Evolutionary conservation across 2,329 filamentous ascomycete genomes (phyloP).

Genomic region (Clonostachys solani): DNA sequence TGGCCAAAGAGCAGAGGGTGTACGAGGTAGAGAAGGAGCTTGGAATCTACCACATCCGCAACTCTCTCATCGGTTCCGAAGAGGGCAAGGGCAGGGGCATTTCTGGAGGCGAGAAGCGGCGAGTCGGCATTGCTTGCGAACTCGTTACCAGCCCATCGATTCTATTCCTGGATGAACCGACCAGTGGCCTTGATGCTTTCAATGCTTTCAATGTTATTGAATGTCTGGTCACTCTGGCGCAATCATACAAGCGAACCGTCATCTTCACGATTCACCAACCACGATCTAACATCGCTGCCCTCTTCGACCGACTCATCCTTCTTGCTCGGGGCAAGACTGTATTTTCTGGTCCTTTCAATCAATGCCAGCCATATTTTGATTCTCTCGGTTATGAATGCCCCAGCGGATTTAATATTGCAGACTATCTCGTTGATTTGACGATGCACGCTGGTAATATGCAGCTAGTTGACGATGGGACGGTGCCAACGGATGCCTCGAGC

Average conservation of each 20-base stretch:
- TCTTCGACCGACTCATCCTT: constrained; percentile 92
- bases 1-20: constrained; percentile 86
- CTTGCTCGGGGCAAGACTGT: constrained; percentile 86
- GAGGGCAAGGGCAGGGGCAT: constrained; percentile 93
- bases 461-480: constrained; percentile 48
- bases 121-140: constrained; percentile 96
- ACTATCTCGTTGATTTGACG: constrained; percentile 94
- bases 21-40: constrained; percentile 94
- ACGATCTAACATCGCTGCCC: constrained; percentile 93
- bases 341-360: constrained; percentile 85
- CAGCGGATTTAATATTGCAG: constrained; percentile 96
- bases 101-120: constrained; percentile 92
- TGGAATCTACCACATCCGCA: constrained; percentile 88
- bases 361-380: constrained; percentile 91
- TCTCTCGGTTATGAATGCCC: constrained; percentile 88
- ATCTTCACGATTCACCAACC: constrained; percentile 99
- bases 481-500: constrained; percentile 53
- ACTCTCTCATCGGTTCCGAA: constrained; percentile 94
- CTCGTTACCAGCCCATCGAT: constrained; percentile 97
- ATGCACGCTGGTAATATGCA: constrained; percentile 80
- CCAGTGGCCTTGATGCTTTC: constrained; percentile 90
- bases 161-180: constrained; percentile 94
- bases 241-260: constrained; percentile 94
- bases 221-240: constrained; percentile 89
- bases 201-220: constrained; percentile 99